Percentiles rank a stretch among this genome's conserved stretches.
phyloP scores from a whole-genome alignment of 768 basidiomycete species.

The Xanthoconium purpureum region DNA sequence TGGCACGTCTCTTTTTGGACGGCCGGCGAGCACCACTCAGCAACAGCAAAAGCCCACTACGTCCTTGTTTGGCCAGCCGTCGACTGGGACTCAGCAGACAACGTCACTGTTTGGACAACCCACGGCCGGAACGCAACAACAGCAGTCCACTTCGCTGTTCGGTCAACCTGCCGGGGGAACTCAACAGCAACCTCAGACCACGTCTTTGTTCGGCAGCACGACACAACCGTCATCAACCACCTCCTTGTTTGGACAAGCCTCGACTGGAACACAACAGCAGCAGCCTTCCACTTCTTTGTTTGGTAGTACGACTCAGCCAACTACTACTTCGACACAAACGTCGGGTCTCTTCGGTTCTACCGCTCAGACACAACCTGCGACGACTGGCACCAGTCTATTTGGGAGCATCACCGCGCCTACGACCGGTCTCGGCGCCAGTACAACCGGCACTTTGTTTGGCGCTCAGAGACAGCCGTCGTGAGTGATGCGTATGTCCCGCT shows the following conservation, averaged over 20 bases:
- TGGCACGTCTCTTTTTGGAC: conserved; percentile 38
- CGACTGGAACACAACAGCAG: conserved; percentile 35
- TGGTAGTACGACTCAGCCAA: conserved; percentile 15
- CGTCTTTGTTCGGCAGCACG: conserved; percentile 30
- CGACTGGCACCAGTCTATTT: conserved; percentile 24
- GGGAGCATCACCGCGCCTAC: conserved; percentile 18
- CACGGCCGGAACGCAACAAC: conserved; percentile 33
- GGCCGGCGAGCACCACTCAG: conserved; percentile 23
- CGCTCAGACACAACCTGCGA: conserved; percentile 20
- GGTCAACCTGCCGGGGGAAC: conserved; percentile 31
- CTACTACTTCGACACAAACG: conserved; percentile 11
- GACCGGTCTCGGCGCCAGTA: not conserved
- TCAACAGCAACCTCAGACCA: conserved; percentile 23
- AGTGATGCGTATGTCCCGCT: conserved; percentile 2
- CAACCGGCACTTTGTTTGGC: conserved; percentile 22
- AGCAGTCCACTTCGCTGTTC: conserved; percentile 36
- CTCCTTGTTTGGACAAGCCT: conserved; percentile 30
- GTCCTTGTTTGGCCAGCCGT: conserved; percentile 30
- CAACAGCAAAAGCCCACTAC: conserved; percentile 28
- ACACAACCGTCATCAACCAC: conserved; percentile 12
- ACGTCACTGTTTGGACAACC: conserved; percentile 30
- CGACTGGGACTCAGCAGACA: conserved; percentile 16
- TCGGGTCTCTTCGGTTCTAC: conserved; percentile 19
- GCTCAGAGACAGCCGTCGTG: conserved; percentile 34
- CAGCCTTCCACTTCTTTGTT: conserved; percentile 33